Evolutionary conservation across 441 rosid species (phyloP).

Genomic region (Eruca vesicaria): DNA sequence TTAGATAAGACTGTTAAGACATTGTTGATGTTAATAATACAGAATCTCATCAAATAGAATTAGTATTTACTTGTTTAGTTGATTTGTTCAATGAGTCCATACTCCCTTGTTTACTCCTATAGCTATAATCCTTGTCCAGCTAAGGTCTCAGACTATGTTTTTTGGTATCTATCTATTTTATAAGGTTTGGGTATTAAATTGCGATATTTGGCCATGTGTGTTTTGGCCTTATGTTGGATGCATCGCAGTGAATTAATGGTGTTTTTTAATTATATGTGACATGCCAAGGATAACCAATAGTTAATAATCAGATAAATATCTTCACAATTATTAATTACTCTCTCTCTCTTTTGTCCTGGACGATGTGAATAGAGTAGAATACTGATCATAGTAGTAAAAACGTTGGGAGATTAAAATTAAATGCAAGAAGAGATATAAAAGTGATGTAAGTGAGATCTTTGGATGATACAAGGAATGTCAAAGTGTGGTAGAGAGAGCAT

Average conservation of each 20-base stretch:
- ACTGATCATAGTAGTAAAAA: slow-evolving; percentile 12
- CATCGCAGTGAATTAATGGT: slow-evolving; percentile 14
- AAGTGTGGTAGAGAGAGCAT: slow-evolving; percentile 33
- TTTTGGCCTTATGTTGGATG: slow-evolving; percentile 17
- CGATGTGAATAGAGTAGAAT: slow-evolving; percentile 10
- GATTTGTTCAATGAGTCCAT: slow-evolving; percentile 19
- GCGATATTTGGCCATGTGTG: slow-evolving; percentile 10
- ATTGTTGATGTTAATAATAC: slow-evolving; percentile 7
- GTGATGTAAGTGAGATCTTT: slow-evolving; percentile 37
- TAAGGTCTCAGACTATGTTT: slow-evolving; percentile 5
- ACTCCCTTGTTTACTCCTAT: slow-evolving; percentile 13
- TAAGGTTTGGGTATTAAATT: slow-evolving; percentile 5
- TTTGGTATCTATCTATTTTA: not conserved
- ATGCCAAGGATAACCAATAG: slow-evolving; percentile 24
- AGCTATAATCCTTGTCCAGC: slow-evolving; percentile 16
- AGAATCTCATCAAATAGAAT: not conserved
- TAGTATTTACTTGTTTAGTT: not conserved
- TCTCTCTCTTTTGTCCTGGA: slow-evolving; percentile 18
- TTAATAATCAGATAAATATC: slow-evolving; percentile 5
- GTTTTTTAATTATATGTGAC: not conserved
- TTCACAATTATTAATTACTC: slow-evolving; percentile 16
- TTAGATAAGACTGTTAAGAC: slow-evolving; percentile 14
- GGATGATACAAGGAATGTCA: slow-evolving; percentile 26
- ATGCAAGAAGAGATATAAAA: not conserved
- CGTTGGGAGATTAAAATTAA: slow-evolving; percentile 13